Evolutionary conservation across 352 stramenopile genomes (phyloP).

Genomic region (Saprolegnia parasitica): DNA sequence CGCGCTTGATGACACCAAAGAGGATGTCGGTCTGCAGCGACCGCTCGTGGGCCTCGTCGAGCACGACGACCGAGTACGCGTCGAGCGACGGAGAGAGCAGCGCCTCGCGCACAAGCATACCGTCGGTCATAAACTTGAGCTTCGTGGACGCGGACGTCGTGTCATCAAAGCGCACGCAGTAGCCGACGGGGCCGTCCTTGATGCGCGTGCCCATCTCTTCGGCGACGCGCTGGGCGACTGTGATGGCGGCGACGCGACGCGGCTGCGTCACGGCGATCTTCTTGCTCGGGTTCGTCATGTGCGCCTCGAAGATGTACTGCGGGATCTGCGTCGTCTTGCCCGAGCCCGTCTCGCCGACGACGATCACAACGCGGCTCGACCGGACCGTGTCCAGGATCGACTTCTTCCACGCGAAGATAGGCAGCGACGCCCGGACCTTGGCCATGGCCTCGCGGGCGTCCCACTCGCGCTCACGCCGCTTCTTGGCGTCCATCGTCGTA

Average conservation of each 20-base stretch:
- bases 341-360: constrained; percentile 86
- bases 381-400: constrained; percentile 61
- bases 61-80: constrained; percentile 74
- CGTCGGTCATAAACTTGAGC: constrained; percentile 93
- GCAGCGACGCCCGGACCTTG: constrained; percentile 35
- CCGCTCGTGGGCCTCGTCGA: constrained; percentile 85
- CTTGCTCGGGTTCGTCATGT: constrained; percentile 35
- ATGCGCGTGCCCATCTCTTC: constrained; percentile 44
- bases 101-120: constrained; percentile 88
- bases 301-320: constrained; percentile 78
- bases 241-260: constrained; percentile 74
- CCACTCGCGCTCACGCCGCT: not conserved
- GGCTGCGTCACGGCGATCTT: constrained; percentile 77
- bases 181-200: constrained; percentile 60
- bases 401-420: constrained; percentile 66
- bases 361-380: constrained; percentile 72
- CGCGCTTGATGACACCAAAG: constrained; percentile 82
- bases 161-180: constrained; percentile 94
- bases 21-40: constrained; percentile 90
- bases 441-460: constrained; percentile 19
- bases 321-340: constrained; percentile 90
- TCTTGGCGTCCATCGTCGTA: not conserved
- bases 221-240: constrained; percentile 74
- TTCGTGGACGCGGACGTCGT: constrained; percentile 78
- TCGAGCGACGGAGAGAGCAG: constrained; percentile 66